Conservation (phyloP, 345 rosid genomes). For the Toxicodendron radicans region DNA sequence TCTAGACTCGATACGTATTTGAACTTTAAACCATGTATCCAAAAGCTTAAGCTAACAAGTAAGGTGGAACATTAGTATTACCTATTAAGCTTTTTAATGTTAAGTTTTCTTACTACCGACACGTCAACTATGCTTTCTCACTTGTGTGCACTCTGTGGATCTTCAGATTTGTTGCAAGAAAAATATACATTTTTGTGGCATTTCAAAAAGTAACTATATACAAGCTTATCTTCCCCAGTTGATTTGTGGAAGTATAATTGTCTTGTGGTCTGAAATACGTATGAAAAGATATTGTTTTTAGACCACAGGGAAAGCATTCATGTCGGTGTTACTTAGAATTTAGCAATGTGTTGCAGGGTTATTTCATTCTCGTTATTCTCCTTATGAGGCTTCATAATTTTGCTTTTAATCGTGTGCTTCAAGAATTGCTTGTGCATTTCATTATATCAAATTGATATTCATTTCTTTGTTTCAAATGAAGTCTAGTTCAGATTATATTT, state of each 20-base stretch:
- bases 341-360: neutral
- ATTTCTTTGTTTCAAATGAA: neutral
- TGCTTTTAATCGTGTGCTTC: neutral
- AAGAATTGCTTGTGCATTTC: neutral
- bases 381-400: neutral
- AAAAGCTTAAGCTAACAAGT: too few species aligned
- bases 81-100: too few species aligned
- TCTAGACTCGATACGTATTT: too few species aligned
- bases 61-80: too few species aligned
- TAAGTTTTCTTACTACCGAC: neutral
- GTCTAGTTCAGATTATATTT: neutral
- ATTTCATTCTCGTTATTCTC: neutral
- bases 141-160: neutral
- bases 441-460: neutral
- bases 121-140: neutral
- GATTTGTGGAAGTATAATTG: neutral
- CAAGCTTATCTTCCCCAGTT: neutral
- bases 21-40: too few species aligned
- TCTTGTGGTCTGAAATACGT: neutral
- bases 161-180: neutral
- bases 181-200: neutral
- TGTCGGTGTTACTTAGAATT: neutral
- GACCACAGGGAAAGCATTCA: neutral
- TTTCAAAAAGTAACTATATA: neutral
- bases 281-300: neutral